Evolutionary conservation across 176 grass and related monocot species (phyloP).

Genomic region (Guadua angustifolia): DNA sequence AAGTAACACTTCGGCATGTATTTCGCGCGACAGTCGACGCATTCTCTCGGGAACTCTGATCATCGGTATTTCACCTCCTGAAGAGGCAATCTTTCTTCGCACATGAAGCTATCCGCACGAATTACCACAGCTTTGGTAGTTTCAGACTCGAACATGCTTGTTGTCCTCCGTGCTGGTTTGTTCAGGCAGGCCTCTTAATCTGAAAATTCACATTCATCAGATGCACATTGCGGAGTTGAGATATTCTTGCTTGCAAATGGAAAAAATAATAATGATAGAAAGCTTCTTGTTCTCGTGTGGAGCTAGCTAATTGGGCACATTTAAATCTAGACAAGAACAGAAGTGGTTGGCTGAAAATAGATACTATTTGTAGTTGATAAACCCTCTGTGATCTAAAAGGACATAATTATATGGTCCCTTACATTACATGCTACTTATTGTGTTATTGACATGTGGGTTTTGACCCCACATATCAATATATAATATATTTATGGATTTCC

Average conservation of each 20-base stretch:
- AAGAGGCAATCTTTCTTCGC: not conserved
- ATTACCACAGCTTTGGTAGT: not conserved
- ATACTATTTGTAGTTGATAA: not conserved
- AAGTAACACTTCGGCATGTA: not conserved
- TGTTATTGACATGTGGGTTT: too few relatives aligned
- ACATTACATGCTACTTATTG: too few relatives aligned
- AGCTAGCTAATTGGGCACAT: not conserved
- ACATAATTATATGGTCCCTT: not conserved
- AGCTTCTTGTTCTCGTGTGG: not conserved
- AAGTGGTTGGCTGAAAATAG: conserved; percentile 3
- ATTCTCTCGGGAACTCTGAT: not conserved
- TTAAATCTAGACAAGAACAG: not conserved
- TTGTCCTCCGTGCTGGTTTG: not conserved
- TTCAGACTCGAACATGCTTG: not conserved
- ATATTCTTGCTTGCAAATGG: not conserved
- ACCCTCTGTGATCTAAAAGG: not conserved
- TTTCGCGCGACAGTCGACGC: not conserved
- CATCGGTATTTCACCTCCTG: not conserved
- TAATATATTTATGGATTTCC: too few relatives aligned
- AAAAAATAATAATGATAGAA: not conserved
- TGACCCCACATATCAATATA: too few relatives aligned
- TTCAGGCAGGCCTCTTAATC: not conserved
- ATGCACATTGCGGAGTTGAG: not conserved
- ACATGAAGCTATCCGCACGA: not conserved
- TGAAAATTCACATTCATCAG: not conserved